Evolutionary conservation across 768 basidiomycete genomes (phyloP).

Genomic region (Strobilomyces dryophilus): DNA sequence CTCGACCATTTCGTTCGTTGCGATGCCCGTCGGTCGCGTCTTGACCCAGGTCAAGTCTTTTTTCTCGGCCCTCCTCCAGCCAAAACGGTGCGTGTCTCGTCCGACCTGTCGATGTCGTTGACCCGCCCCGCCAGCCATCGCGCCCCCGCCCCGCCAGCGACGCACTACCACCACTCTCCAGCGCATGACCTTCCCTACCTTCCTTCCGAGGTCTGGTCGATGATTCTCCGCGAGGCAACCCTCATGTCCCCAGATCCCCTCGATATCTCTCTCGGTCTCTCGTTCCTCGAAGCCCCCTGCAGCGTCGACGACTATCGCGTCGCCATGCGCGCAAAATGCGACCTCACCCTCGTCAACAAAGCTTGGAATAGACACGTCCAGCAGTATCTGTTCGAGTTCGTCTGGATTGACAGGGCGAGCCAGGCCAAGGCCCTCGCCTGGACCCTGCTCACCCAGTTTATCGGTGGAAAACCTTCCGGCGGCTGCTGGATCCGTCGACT

Average conservation of each 20-base stretch:
- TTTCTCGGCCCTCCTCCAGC: conserved; percentile 14
- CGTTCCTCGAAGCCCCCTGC: conserved; percentile 51
- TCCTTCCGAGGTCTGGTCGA: conserved; percentile 64
- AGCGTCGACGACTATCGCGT: conserved; percentile 43
- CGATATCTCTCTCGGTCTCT: conserved; percentile 47
- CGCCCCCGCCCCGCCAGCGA: conserved; percentile 3
- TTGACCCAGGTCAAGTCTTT: conserved; percentile 15
- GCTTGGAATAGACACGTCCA: conserved; percentile 52
- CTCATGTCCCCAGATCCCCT: conserved; percentile 41
- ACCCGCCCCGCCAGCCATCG: conserved; percentile 9
- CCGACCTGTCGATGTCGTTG: background rate
- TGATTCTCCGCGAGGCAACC: conserved; percentile 58
- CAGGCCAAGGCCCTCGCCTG: conserved; percentile 47
- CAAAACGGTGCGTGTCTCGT: conserved; percentile 16
- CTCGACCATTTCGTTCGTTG: background rate
- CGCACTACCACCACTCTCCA: conserved; percentile 24
- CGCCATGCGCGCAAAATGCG: conserved; percentile 46
- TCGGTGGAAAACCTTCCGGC: conserved; percentile 33
- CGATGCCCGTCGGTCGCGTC: conserved; percentile 18
- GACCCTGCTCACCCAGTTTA: conserved; percentile 40
- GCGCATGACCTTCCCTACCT: conserved; percentile 40
- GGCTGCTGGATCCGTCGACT: conserved; percentile 57
- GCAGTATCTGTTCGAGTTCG: conserved; percentile 59
- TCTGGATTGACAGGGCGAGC: conserved; percentile 59
- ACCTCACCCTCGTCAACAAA: conserved; percentile 50